Conservation (phyloP, 176 grass and related monocot species). For the Olyra latifolia region DNA sequence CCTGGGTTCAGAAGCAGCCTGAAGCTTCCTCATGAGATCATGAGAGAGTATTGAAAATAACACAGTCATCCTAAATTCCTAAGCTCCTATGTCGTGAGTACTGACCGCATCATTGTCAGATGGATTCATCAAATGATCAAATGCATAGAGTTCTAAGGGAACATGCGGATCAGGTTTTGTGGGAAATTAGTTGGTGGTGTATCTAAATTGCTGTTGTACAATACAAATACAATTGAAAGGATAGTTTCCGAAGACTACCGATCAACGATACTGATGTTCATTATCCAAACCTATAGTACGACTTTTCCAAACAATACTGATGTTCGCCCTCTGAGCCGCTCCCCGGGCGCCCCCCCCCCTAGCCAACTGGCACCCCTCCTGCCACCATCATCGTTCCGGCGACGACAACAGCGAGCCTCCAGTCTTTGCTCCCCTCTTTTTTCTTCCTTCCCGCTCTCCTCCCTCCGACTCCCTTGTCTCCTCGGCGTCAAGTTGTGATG, state of each 20-base stretch:
- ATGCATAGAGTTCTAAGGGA: neutral
- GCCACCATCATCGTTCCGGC: too few species aligned
- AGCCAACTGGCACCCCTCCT: too few species aligned
- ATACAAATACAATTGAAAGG: neutral
- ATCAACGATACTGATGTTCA: neutral
- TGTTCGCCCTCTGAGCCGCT: too few species aligned
- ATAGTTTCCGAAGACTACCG: neutral
- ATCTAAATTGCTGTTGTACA: neutral
- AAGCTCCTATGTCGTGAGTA: neutral
- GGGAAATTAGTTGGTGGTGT: neutral
- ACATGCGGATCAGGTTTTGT: neutral
- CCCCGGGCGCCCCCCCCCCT: too few species aligned
- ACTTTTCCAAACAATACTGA: too few species aligned
- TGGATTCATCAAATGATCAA: neutral
- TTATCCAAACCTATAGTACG: too few species aligned
- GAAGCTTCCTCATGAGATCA: neutral
- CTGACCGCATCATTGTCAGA: neutral
- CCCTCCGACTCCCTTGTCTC: too few species aligned
- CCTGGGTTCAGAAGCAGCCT: slow-evolving; percentile 57
- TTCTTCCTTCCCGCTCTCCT: too few species aligned
- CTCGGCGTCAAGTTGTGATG: too few species aligned
- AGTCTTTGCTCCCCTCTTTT: too few species aligned
- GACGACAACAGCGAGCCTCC: too few species aligned
- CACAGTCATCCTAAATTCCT: neutral
- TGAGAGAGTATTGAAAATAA: neutral